phyloP scores from a whole-genome alignment of 805 yeast species.

The Saturnispora besseyi region DNA sequence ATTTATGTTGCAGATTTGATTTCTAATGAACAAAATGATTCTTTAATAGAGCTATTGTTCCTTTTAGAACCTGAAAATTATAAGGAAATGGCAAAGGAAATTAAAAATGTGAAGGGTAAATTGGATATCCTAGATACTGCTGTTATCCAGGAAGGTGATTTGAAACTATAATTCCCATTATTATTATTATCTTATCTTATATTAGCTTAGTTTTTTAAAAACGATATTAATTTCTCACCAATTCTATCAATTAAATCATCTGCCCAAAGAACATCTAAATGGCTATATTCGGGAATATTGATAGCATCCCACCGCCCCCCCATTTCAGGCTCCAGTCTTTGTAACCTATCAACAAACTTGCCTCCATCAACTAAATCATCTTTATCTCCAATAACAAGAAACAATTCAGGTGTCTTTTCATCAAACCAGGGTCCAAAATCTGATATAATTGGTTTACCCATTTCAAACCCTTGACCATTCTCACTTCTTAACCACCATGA shows the following conservation, averaged over 20 bases:
- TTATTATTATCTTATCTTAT: no score
- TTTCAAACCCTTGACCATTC: conserved; percentile 37
- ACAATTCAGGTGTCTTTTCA: conserved; percentile 45
- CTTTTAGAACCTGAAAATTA: conserved; percentile 20
- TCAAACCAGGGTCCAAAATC: conserved; percentile 47
- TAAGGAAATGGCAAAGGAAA: conserved; percentile 30
- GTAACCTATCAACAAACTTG: conserved; percentile 55
- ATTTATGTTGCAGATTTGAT: conserved; percentile 11
- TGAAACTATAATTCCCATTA: conserved; percentile 2
- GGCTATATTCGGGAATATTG: conserved; percentile 60
- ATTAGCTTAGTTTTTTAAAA: conserved; percentile 16
- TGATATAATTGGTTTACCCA: conserved; percentile 41
- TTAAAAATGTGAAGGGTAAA: conserved; percentile 35
- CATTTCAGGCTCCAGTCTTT: conserved; percentile 45
- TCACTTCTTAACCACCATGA: conserved; percentile 76
- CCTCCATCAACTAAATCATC: conserved; percentile 77
- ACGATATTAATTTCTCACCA: conserved; percentile 40
- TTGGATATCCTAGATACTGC: conserved; percentile 34
- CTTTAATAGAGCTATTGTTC: conserved; percentile 13
- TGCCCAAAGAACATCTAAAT: conserved; percentile 91
- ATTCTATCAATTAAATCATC: conserved; percentile 58
- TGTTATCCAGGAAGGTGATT: conserved; percentile 19
- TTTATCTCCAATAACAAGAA: conserved; percentile 59
- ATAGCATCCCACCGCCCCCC: conserved; percentile 29
- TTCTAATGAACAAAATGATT: conserved; percentile 10